phyloP scores from a whole-genome alignment of 305 asterid genomes.

The Euphrasia arctica region DNA sequence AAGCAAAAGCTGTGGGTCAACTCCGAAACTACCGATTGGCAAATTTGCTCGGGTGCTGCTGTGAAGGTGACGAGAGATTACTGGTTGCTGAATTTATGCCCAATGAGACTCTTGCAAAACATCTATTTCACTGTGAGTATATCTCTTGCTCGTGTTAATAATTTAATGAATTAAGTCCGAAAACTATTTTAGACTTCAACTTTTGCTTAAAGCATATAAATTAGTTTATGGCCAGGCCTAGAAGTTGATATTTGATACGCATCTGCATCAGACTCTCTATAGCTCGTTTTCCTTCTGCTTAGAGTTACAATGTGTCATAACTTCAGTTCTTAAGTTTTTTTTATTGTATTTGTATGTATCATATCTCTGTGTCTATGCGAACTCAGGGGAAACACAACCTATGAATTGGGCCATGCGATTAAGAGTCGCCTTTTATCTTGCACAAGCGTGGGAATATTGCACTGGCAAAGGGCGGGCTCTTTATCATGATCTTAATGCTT shows the following conservation, averaged over 20 bases:
- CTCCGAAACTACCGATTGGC: conserved; percentile 75
- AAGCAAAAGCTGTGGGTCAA: conserved; percentile 89
- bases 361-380: conserved; percentile 25
- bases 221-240: no score
- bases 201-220: no score
- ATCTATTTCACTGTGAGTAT: conserved; percentile 87
- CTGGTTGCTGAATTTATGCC: conserved; percentile 95
- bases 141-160: background rate
- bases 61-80: conserved; percentile 94
- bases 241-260: no score
- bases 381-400: conserved; percentile 84
- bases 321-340: conserved; percentile 8
- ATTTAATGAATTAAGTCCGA: no score
- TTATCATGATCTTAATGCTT: conserved; percentile 94
- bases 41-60: conserved; percentile 90
- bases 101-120: conserved; percentile 86
- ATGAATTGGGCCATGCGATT: conserved; percentile 98
- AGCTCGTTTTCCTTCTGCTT: conserved; percentile 1
- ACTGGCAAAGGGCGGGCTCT: conserved; percentile 86
- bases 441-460: conserved; percentile 94
- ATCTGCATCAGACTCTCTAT: background rate
- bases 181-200: no score
- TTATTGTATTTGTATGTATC: conserved; percentile 6
- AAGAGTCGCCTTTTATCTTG: conserved; percentile 85
- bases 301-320: conserved; percentile 6